phyloP scores from a whole-genome alignment of 495 filamentous ascomycete species.

The Parathielavia hyrcaniae region DNA sequence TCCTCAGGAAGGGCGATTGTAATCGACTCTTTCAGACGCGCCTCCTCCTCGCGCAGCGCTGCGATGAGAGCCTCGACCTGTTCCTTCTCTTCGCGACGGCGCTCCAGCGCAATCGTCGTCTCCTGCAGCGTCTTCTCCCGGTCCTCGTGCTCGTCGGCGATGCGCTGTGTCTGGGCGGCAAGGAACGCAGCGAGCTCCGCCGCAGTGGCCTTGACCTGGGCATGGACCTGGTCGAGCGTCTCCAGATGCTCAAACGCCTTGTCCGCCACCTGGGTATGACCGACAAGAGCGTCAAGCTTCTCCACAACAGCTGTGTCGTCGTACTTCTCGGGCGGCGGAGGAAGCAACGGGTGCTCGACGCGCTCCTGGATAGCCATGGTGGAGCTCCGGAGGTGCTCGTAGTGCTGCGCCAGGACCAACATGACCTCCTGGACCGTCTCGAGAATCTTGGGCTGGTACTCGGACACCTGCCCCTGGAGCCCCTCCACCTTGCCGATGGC shows the following conservation, averaged over 20 bases:
- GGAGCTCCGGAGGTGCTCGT: conserved; percentile 57
- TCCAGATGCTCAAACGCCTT: conserved; percentile 57
- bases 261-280: conserved; percentile 53
- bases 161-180: conserved; percentile 66
- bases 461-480: conserved; percentile 65
- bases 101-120: conserved; percentile 71
- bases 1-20: conserved; percentile 50
- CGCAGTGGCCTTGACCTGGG: conserved; percentile 80
- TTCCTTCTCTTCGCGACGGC: conserved; percentile 68
- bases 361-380: conserved; percentile 47
- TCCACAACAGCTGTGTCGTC: conserved; percentile 63
- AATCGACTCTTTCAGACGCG: conserved; percentile 37
- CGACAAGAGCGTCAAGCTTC: conserved; percentile 80
- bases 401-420: conserved; percentile 72
- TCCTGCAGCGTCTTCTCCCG: conserved; percentile 79
- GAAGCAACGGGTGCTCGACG: conserved; percentile 41
- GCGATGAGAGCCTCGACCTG: conserved; percentile 68
- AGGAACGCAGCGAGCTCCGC: conserved; percentile 83
- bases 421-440: conserved; percentile 77
- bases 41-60: conserved; percentile 41
- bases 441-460: conserved; percentile 79
- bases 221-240: conserved; percentile 81
- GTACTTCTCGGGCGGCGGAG: conserved; percentile 42
- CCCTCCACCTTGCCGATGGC: conserved; percentile 63
- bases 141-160: conserved; percentile 71